Conservation (phyloP, 805 yeast species). For the Hanseniaspora occidentalis region DNA sequence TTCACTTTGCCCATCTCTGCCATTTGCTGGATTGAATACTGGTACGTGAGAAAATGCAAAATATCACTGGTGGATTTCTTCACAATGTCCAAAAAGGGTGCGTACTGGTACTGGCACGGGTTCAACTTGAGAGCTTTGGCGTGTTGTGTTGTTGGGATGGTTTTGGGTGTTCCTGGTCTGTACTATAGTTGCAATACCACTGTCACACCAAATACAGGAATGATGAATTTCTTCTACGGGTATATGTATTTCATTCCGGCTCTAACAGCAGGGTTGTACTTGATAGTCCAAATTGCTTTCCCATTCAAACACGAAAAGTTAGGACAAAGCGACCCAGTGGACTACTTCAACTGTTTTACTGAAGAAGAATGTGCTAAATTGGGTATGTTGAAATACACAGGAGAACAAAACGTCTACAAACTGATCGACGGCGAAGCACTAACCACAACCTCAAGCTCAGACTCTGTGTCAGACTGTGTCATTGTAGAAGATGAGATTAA, state of each 20-base stretch:
- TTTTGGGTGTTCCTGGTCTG: conserved; percentile 14
- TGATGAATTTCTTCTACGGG: conserved; percentile 14
- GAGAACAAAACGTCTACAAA: conserved; percentile 6
- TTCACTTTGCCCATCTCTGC: conserved; percentile 27
- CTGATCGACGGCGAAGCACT: conserved; percentile 8
- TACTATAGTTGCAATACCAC: conserved; percentile 10
- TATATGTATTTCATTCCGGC: conserved; percentile 15
- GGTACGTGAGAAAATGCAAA: conserved; percentile 21
- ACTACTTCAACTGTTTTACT: conserved; percentile 15
- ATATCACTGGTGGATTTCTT: conserved; percentile 26
- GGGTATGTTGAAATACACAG: conserved; percentile 12
- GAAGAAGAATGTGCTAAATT: conserved; percentile 9
- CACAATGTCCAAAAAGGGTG: conserved; percentile 14
- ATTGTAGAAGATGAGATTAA: not conserved
- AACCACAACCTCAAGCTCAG: not conserved
- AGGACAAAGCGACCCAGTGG: conserved; percentile 11
- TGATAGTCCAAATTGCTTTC: conserved; percentile 7
- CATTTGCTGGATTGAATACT: conserved; percentile 26
- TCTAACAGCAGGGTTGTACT: conserved; percentile 10
- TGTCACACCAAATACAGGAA: conserved; percentile 8
- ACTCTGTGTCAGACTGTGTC: not conserved
- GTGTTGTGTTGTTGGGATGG: conserved; percentile 9
- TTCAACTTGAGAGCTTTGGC: conserved; percentile 11
- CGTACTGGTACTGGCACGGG: conserved; percentile 15
- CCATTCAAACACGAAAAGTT: conserved; percentile 11